A percentile compares a stretch with the other conserved stretches of the same genome.
Evolutionary conservation across 2,329 filamentous ascomycete genomes (phyloP).

Genomic region (Lecanoromycetidae sp.): DNA sequence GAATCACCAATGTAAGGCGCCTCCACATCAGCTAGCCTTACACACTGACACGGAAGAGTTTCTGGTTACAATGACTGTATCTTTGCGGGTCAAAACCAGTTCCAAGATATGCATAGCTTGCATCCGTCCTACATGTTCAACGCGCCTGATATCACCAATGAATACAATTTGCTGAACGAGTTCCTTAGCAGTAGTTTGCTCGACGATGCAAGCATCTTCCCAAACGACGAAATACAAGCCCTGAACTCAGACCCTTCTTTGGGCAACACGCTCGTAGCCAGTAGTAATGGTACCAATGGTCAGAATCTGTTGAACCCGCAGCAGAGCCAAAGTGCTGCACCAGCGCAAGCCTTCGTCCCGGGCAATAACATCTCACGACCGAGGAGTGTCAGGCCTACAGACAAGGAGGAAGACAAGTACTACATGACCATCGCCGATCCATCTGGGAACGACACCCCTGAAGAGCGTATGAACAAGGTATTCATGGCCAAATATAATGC

Average conservation of each 20-base stretch:
- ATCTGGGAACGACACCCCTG: slow-evolving; percentile 70
- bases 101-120: slow-evolving; percentile 87
- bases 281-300: slow-evolving; percentile 24
- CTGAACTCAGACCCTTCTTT: slow-evolving; percentile 49
- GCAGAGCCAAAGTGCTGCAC: slow-evolving; percentile 21
- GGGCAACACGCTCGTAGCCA: slow-evolving; percentile 32
- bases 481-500: slow-evolving; percentile 94
- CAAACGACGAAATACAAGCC: slow-evolving; percentile 52
- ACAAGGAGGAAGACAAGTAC: slow-evolving; percentile 66
- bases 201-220: slow-evolving; percentile 64
- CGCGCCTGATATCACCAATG: slow-evolving; percentile 85
- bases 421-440: slow-evolving; percentile 96
- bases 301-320: slow-evolving; percentile 28
- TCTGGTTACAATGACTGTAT: slow-evolving; percentile 72
- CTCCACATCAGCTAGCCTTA: slow-evolving; percentile 21
- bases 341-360: slow-evolving; percentile 25
- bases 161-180: slow-evolving; percentile 94
- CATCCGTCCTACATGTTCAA: slow-evolving; percentile 93
- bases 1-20: slow-evolving; percentile 59
- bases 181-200: slow-evolving; percentile 86
- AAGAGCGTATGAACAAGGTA: slow-evolving; percentile 89
- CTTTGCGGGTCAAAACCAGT: slow-evolving; percentile 63
- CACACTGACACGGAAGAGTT: slow-evolving; percentile 39
- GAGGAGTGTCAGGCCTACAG: slow-evolving; percentile 49
- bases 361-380: slow-evolving; percentile 50